Evolutionary conservation across 352 stramenopile genomes (phyloP).

Genomic region (Achlya hypogyna): DNA sequence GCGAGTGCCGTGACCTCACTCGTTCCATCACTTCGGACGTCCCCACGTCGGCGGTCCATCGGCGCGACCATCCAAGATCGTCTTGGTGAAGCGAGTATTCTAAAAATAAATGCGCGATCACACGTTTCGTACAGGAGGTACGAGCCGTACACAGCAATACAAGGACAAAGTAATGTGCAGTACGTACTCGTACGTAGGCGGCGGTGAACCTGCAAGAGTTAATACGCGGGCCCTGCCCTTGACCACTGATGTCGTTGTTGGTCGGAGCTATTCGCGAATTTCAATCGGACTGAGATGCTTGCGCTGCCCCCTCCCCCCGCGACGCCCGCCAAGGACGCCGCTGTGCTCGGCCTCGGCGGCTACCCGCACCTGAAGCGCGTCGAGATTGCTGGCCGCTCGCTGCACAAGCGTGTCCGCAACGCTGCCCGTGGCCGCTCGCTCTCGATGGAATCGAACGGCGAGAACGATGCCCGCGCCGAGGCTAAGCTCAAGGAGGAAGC

Average conservation of each 20-base stretch:
- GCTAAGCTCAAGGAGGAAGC: slow-evolving; percentile 56
- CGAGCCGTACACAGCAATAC: too few relatives aligned
- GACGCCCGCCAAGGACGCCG: slow-evolving; percentile 40
- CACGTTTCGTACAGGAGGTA: too few relatives aligned
- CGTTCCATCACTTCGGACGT: too few relatives aligned
- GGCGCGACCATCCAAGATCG: too few relatives aligned
- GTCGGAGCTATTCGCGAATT: background rate
- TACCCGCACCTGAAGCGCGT: slow-evolving; percentile 73
- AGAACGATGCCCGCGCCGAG: slow-evolving; percentile 45
- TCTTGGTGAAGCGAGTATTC: too few relatives aligned
- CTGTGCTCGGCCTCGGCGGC: slow-evolving; percentile 49
- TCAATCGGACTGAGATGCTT: slow-evolving; percentile 22
- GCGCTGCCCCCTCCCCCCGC: slow-evolving; percentile 49
- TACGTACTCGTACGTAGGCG: background rate
- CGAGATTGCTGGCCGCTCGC: slow-evolving; percentile 58
- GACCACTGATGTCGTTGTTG: background rate
- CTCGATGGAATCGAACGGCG: slow-evolving; percentile 65
- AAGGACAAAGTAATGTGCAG: too few relatives aligned
- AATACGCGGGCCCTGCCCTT: slow-evolving; percentile 1
- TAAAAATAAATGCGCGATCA: too few relatives aligned
- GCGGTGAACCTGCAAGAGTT: background rate
- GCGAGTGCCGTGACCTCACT: too few relatives aligned
- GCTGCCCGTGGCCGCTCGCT: slow-evolving; percentile 59
- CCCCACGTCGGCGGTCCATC: too few relatives aligned
- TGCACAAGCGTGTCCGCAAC: slow-evolving; percentile 68